Evolutionary conservation across 495 filamentous ascomycete species (phyloP).

Genomic region (Usnea hakonensis): DNA sequence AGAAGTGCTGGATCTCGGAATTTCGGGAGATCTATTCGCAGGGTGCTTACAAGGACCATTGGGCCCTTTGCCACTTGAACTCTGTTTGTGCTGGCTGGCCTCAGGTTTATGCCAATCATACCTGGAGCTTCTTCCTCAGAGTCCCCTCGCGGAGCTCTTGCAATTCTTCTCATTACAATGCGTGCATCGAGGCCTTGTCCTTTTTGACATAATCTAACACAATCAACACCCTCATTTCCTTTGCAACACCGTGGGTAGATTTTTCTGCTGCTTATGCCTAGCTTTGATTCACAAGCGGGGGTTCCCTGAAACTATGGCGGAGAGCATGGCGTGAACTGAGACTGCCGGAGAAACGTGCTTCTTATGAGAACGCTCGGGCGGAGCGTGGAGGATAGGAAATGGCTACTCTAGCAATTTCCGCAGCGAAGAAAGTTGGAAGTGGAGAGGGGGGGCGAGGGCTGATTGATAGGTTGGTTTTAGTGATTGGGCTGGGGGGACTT

Average conservation of each 20-base stretch:
- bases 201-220: background rate
- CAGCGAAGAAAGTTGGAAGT: too few species aligned
- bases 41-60: background rate
- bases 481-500: too few species aligned
- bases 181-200: background rate
- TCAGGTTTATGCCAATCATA: background rate
- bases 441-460: too few species aligned
- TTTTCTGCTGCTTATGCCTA: background rate
- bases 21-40: background rate
- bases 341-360: background rate
- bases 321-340: background rate
- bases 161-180: background rate
- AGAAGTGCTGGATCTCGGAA: background rate
- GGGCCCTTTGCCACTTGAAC: background rate
- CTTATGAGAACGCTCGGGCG: background rate
- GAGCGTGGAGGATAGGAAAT: background rate
- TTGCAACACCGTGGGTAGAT: background rate
- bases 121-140: background rate
- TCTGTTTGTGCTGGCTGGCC: background rate
- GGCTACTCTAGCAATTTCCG: background rate
- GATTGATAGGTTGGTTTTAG: too few species aligned
- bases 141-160: background rate
- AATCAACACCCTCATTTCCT: background rate
- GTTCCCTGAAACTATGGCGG: background rate
- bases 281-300: background rate